Evolutionary conservation across 805 yeast genomes (phyloP).

Genomic region (Priceomyces medius): DNA sequence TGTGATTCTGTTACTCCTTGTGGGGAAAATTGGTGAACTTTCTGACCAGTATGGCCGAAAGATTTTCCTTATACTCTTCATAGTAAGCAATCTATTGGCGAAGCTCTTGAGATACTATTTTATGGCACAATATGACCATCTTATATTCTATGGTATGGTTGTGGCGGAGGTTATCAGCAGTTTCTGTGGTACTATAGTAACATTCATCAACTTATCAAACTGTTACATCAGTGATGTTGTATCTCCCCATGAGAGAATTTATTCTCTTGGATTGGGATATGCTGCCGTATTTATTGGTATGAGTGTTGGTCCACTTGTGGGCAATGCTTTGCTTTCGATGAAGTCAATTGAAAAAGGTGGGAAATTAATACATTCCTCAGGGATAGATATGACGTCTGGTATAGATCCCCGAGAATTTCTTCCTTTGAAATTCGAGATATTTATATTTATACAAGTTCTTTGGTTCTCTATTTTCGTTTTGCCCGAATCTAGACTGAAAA

Average conservation of each 20-base stretch:
- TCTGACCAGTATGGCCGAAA: constrained; percentile 40
- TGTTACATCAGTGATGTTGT: constrained; percentile 76
- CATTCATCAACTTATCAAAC: constrained; percentile 56
- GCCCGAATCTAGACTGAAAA: constrained; percentile 63
- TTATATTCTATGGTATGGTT: constrained; percentile 39
- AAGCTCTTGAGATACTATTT: constrained; percentile 21
- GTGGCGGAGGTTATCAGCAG: constrained; percentile 46
- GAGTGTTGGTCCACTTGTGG: constrained; percentile 63
- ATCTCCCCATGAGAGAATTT: constrained; percentile 57
- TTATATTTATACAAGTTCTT: constrained; percentile 31
- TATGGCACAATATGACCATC: constrained; percentile 24
- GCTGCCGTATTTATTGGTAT: constrained; percentile 61
- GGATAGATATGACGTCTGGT: background rate
- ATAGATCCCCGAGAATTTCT: constrained; percentile 21
- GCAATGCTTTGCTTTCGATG: constrained; percentile 34
- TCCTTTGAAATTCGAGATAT: constrained; percentile 33
- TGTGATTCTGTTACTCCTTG: constrained; percentile 47
- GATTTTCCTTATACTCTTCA: constrained; percentile 21
- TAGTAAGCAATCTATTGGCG: constrained; percentile 21
- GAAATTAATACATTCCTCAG: background rate
- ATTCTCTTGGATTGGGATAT: constrained; percentile 55
- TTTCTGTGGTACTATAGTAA: constrained; percentile 61
- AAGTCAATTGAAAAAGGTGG: background rate
- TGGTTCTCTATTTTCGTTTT: constrained; percentile 34
- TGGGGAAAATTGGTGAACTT: constrained; percentile 49